A percentile compares a stretch with the other conserved stretches of the same genome.
Evolutionary conservation across 768 basidiomycete species (phyloP).

Genomic region (Lactifluus subvellereus): DNA sequence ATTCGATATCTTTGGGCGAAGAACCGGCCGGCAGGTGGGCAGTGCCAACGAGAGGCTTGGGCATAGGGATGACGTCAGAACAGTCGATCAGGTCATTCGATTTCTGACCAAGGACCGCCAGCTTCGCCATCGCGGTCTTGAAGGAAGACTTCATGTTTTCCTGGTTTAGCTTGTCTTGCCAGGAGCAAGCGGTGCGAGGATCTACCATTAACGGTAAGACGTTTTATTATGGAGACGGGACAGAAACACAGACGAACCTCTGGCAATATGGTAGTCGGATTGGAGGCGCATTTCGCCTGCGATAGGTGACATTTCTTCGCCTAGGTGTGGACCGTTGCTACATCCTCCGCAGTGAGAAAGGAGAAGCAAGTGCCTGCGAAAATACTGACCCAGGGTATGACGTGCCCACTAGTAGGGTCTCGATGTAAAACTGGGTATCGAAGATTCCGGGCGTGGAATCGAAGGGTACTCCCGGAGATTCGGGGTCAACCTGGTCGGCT

Average conservation of each 20-base stretch:
- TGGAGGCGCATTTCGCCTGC: conserved; percentile 33
- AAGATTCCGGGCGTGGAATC: conserved; percentile 29
- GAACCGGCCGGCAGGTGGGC: conserved; percentile 14
- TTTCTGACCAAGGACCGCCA: conserved; percentile 31
- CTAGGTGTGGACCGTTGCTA: conserved; percentile 27
- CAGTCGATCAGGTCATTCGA: conserved; percentile 23
- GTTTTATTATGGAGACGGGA: not conserved
- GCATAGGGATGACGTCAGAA: conserved; percentile 15
- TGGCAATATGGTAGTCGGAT: conserved; percentile 32
- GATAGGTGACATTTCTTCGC: conserved; percentile 31
- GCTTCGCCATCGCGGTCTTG: conserved; percentile 29
- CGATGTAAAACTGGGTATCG: conserved; percentile 33
- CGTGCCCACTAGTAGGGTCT: conserved; percentile 31
- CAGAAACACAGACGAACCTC: conserved; percentile 7
- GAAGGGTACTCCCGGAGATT: conserved; percentile 32
- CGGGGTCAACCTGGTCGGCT: conserved; percentile 27
- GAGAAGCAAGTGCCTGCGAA: not conserved
- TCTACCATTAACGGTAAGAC: conserved; percentile 16
- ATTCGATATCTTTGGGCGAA: not conserved
- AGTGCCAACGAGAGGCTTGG: not conserved
- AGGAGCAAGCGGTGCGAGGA: conserved; percentile 32
- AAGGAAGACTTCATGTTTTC: conserved; percentile 30
- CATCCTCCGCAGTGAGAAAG: not conserved
- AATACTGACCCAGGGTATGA: conserved; percentile 29
- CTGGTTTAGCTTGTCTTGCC: conserved; percentile 32